Conservation (phyloP, 345 rosid species). For the Gossypium longicalyx region DNA sequence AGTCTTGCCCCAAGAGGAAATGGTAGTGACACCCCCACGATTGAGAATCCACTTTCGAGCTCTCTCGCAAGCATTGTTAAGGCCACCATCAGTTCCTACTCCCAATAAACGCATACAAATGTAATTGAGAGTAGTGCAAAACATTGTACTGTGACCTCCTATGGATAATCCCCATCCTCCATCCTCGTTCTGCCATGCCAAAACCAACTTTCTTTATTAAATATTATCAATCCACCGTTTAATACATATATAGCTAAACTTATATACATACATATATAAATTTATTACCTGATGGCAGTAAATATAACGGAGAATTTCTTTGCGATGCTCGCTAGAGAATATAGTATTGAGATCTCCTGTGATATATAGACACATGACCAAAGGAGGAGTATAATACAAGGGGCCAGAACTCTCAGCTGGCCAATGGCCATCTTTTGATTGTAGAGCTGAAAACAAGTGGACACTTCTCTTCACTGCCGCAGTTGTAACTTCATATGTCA, state of each 20-base stretch:
- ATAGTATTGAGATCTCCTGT: constrained; percentile 38
- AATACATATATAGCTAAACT: too few species aligned
- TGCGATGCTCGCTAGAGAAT: constrained; percentile 31
- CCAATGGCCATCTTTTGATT: constrained; percentile 51
- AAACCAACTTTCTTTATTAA: too few species aligned
- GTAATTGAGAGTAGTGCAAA: constrained; percentile 38
- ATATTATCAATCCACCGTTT: too few species aligned
- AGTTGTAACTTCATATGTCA: too few species aligned
- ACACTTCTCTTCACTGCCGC: too few species aligned
- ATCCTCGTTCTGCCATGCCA: constrained; percentile 29
- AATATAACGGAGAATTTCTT: constrained; percentile 40
- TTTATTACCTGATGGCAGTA: constrained; percentile 38
- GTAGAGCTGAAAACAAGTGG: too few species aligned
- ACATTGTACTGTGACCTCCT: constrained; percentile 46
- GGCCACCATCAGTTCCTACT: constrained; percentile 42
- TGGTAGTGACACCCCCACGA: not conserved
- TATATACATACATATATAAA: too few species aligned
- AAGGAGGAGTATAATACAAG: constrained; percentile 49
- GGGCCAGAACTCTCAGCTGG: constrained; percentile 59
- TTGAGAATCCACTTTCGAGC: not conserved
- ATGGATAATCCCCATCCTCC: constrained; percentile 55
- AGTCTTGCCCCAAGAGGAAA: not conserved
- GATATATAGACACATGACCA: constrained; percentile 34
- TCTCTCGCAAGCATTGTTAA: constrained; percentile 17
- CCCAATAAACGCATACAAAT: constrained; percentile 46